Evolutionary conservation across 2,329 filamentous ascomycete species (phyloP).

Genomic region (Cladosporium velox): DNA sequence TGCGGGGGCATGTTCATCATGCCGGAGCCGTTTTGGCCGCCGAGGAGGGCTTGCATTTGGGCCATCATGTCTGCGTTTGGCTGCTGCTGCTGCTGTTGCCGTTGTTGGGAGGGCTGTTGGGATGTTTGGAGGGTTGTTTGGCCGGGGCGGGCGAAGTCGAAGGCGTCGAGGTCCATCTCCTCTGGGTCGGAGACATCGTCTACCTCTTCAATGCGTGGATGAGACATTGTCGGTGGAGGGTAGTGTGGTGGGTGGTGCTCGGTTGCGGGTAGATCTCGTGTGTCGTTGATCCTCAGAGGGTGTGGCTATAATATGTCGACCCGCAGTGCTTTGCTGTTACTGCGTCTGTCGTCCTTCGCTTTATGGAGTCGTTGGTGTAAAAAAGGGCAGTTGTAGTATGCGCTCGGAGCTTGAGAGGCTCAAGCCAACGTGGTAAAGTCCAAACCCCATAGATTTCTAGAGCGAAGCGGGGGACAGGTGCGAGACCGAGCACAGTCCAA

Average conservation of each 20-base stretch:
- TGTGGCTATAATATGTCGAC: background rate
- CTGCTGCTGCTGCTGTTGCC: slow-evolving; percentile 1
- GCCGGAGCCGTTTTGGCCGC: slow-evolving; percentile 19
- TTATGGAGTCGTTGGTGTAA: background rate
- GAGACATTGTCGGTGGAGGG: slow-evolving; percentile 61
- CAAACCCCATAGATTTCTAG: background rate
- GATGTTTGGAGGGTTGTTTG: slow-evolving; percentile 29
- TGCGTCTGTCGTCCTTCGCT: background rate
- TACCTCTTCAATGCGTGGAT: slow-evolving; percentile 90
- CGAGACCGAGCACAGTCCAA: background rate
- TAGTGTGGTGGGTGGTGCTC: background rate
- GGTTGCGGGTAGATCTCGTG: background rate
- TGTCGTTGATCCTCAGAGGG: background rate
- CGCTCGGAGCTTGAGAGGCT: background rate
- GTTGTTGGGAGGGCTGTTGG: slow-evolving; percentile 22
- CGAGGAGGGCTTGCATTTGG: slow-evolving; percentile 31
- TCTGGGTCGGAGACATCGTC: slow-evolving; percentile 78
- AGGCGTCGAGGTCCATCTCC: slow-evolving; percentile 77
- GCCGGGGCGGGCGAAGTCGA: slow-evolving; percentile 46
- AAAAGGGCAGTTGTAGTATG: background rate
- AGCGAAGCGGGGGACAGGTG: background rate
- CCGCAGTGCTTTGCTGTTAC: background rate
- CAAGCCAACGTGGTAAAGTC: background rate
- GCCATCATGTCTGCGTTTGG: slow-evolving; percentile 29
- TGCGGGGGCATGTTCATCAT: slow-evolving; percentile 31